These are phyloP conservation scores for Onygenales sp. DNA, from an alignment of 2,329 filamentous ascomycete species.

Conservation along the genomic window DNA sequence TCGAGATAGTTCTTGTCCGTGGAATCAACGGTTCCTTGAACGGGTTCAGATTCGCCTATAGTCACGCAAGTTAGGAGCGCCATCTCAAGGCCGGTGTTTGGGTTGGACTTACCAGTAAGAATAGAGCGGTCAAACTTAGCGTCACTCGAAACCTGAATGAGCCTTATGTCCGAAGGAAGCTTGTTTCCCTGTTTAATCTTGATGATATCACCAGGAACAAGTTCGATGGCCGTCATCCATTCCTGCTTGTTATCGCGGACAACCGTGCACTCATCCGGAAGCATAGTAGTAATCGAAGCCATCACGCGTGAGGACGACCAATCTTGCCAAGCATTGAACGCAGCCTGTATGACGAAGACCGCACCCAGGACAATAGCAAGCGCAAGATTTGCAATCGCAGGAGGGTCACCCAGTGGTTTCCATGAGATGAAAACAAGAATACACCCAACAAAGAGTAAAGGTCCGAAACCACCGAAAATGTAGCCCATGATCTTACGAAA, in stretches of 20 bases:
- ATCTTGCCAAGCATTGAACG: conserved; percentile 62
- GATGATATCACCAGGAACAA: conserved; percentile 65
- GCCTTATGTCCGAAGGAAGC: conserved; percentile 62
- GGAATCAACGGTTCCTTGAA: conserved; percentile 54
- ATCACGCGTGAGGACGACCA: conserved; percentile 70
- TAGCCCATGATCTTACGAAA: conserved; percentile 54
- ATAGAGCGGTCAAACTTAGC: conserved; percentile 65
- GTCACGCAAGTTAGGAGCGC: background rate
- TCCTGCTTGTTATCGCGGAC: conserved; percentile 49
- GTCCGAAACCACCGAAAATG: conserved; percentile 69
- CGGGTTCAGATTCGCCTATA: conserved; percentile 54
- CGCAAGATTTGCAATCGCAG: conserved; percentile 59
- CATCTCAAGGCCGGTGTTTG: background rate
- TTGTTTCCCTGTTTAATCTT: conserved; percentile 63
- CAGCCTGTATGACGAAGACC: conserved; percentile 61
- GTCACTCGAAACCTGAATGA: conserved; percentile 59
- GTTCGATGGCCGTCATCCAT: conserved; percentile 44
- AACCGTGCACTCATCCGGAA: conserved; percentile 62
- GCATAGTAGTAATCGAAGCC: conserved; percentile 69
- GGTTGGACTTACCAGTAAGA: conserved; percentile 46
- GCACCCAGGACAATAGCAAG: conserved; percentile 62
- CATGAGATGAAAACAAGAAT: conserved; percentile 69
- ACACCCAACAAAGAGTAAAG: conserved; percentile 57
- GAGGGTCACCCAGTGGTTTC: conserved; percentile 66
- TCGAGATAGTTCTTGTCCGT: conserved; percentile 68